These are phyloP conservation scores for Akebia trifoliata DNA, from an alignment of 164 flowering plant species.

Conservation along the genomic window DNA sequence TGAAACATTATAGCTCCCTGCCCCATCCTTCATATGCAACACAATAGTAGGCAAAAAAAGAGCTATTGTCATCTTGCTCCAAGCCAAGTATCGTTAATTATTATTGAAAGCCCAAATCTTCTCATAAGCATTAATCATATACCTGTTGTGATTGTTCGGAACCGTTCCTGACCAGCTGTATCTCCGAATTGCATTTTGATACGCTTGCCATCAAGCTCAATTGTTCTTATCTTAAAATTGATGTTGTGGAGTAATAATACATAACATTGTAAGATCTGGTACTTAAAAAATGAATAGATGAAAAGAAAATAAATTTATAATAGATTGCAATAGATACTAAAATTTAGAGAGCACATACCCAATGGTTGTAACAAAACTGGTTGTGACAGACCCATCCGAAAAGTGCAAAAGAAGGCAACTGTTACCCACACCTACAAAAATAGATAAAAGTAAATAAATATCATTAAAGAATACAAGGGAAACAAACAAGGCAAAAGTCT, in stretches of 20 bases:
- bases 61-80: neutral
- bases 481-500: too few relatives aligned
- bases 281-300: too few relatives aligned
- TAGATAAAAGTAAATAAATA: too few relatives aligned
- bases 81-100: neutral
- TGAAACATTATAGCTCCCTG: too few relatives aligned
- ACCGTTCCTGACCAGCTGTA: too few relatives aligned
- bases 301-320: neutral
- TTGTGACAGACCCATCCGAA: conserved; percentile 88
- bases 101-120: too few relatives aligned
- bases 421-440: conserved; percentile 67
- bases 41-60: neutral
- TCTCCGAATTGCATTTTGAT: conserved; percentile 91
- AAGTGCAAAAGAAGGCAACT: conserved; percentile 84
- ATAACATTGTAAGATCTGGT: conserved; percentile 3
- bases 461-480: too few relatives aligned
- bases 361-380: conserved; percentile 80
- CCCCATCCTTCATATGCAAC: neutral
- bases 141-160: conserved; percentile 86
- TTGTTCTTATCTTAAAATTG: conserved; percentile 77
- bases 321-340: neutral
- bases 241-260: conserved; percentile 32
- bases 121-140: conserved; percentile 4
- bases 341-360: conserved; percentile 36
- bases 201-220: too few relatives aligned